Evolutionary conservation across 129 eudicot species (phyloP).

Genomic region (Arctium minus): DNA sequence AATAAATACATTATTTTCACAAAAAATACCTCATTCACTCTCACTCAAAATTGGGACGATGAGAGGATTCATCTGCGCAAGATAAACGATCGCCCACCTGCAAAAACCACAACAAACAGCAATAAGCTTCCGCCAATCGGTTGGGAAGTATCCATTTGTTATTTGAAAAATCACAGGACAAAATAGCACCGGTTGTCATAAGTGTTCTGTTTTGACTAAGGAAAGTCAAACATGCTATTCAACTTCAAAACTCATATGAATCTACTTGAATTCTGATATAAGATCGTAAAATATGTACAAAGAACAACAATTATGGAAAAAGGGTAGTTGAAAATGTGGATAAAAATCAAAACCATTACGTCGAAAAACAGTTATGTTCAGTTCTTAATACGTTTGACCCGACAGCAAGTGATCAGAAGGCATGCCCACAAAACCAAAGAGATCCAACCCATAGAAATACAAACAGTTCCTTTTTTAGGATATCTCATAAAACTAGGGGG

Average conservation of each 20-base stretch:
- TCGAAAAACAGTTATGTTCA: neutral
- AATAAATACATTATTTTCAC: conserved; percentile 4
- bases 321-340: neutral
- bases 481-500: too few species aligned
- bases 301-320: neutral
- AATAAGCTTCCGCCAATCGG: neutral
- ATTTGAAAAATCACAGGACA: neutral
- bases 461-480: too few species aligned
- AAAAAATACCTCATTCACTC: conserved; percentile 33
- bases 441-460: too few species aligned
- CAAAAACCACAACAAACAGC: conserved; percentile 1
- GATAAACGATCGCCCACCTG: conserved; percentile 58
- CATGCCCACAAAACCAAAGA: too few species aligned
- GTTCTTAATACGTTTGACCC: neutral
- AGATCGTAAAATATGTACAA: neutral
- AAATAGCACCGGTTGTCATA: neutral
- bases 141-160: neutral
- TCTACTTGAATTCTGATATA: neutral
- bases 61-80: conserved; percentile 62
- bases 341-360: neutral
- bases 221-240: neutral
- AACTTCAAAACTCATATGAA: neutral
- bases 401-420: too few species aligned
- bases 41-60: conserved; percentile 53
- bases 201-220: neutral